These are phyloP conservation scores for Pseudofabraea citricarpa DNA, from an alignment of 2,329 filamentous ascomycete genomes.

Conservation along the genomic window DNA sequence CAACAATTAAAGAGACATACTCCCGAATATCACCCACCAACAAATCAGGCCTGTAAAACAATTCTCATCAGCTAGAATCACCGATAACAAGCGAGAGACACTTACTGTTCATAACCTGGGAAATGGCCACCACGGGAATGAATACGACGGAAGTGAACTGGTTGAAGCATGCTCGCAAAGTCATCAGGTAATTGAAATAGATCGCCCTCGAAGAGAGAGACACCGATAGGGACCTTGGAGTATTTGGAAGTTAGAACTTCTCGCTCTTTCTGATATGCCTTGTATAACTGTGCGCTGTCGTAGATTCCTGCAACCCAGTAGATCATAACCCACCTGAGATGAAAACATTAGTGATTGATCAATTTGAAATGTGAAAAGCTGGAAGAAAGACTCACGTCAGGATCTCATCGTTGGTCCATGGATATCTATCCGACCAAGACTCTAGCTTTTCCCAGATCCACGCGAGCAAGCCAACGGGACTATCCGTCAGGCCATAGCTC, in stretches of 20 bases:
- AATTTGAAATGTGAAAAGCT: not conserved
- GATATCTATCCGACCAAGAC: conserved; percentile 67
- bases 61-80: too few relatives aligned
- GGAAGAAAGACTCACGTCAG: conserved; percentile 66
- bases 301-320: not conserved
- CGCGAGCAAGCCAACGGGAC: conserved; percentile 61
- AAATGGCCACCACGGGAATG: not conserved
- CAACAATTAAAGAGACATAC: too few relatives aligned
- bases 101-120: not conserved
- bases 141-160: not conserved
- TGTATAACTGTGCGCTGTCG: not conserved
- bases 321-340: not conserved
- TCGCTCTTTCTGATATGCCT: not conserved
- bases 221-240: not conserved
- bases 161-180: not conserved
- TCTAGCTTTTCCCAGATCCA: conserved; percentile 79
- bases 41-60: not conserved
- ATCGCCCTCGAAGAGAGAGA: not conserved
- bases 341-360: not conserved
- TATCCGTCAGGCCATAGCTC: conserved; percentile 62
- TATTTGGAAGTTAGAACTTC: not conserved
- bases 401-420: conserved; percentile 71
- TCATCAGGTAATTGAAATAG: not conserved
- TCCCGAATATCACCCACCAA: not conserved
- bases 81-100: too few relatives aligned